Base-by-base conservation (phyloP, 352 stramenopile genomes). In the Phytopythium chamaehyphon region DNA sequence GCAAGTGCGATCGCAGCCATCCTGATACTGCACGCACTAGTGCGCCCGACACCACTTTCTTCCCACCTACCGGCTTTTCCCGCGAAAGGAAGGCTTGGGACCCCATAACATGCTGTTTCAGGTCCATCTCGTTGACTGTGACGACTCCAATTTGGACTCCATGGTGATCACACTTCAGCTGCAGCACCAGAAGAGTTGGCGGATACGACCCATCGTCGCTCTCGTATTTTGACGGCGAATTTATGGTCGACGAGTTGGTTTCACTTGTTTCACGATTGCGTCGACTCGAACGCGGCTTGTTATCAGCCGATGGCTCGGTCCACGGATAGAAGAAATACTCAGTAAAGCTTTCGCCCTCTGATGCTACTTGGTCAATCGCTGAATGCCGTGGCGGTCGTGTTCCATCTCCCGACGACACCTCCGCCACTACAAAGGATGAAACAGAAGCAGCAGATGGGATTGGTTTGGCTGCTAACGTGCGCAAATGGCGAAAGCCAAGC, bases 111-210 rank as follows among this genome's bases (percentile, higher is more conserved):
- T 90, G 76, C 42, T 90, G 76, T 35, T 74, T 52, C 36, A 92
- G 54, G 51, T 92, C 79, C 12, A 68, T 57, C 33, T 86, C 61
- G 26, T 69, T 83, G n/a, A 90, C 58, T 10, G 90, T 54, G 22
- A 87, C 69, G n/a, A 71, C 79, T 40, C 57, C 66, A 15, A 90
- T 48, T 16, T 76, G 76, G 9, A 92, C 62, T 2, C 82, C 82
- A n/a, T 73, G 70, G 40, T 87, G 71, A 48, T 92, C 82, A 28
- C 77, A 89, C 56, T 77, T 89, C 9, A 90, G 71, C 63, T 92
- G 69, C 33, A 92, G 48, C 2, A 92, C 40, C 24, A 92, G 52
- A 18, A 89, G 47, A 8, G 62, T 71, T 40, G 52, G 60, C 33
- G 57, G 52, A 8, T 58, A 28, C 7, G 47, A 28, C 6, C 31